Evolutionary conservation across 257 asterid genomes (phyloP).

Genomic region (Capsicum pubescens): DNA sequence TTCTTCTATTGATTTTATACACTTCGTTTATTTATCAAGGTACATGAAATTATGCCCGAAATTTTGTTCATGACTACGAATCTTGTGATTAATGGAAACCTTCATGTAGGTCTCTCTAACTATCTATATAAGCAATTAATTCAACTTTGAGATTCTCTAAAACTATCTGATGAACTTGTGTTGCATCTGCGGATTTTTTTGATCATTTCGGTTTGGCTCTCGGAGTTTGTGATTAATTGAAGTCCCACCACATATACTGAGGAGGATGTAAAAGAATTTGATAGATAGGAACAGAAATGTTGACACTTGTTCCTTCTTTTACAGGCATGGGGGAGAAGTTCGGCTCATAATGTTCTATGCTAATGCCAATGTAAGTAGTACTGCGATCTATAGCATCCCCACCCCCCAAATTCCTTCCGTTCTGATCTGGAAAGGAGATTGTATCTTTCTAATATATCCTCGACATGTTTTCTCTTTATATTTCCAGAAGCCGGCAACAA

Average conservation of each 20-base stretch:
- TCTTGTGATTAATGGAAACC: not conserved
- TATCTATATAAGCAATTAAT: not conserved
- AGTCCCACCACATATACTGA: slow-evolving; percentile 9
- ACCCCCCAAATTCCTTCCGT: not conserved
- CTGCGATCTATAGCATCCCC: not conserved
- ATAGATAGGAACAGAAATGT: not conserved
- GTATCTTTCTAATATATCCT: not conserved
- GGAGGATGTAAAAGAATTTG: not conserved
- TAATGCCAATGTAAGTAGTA: slow-evolving; percentile 61
- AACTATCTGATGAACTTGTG: not conserved
- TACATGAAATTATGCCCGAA: not conserved
- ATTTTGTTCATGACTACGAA: not conserved
- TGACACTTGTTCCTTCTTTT: slow-evolving; percentile 33
- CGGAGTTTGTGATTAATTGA: not conserved
- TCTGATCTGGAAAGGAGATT: not conserved
- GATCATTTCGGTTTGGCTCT: not conserved
- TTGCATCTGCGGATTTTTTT: not conserved
- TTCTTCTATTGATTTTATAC: not conserved
- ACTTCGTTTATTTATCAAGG: not conserved
- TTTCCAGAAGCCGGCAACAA: slow-evolving; percentile 52
- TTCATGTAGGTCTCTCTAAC: not conserved
- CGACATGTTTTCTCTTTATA: slow-evolving; percentile 16
- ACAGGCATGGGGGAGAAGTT: slow-evolving; percentile 90
- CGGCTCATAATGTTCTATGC: slow-evolving; percentile 84
- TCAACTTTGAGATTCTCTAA: not conserved